Conservation (phyloP, 257 asterid species). For the Solanum virginianum region DNA sequence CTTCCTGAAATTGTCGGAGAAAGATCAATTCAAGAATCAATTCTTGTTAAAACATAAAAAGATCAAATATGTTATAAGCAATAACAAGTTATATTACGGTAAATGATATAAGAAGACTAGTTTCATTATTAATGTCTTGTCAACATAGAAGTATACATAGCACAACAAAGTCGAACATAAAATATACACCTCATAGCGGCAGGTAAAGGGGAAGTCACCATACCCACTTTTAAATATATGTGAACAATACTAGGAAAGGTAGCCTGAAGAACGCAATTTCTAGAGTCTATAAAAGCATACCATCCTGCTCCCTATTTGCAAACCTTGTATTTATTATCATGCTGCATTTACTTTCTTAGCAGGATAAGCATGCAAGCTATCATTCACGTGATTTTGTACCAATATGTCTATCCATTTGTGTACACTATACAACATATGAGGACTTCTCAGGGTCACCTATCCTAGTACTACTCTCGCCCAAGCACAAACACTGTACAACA, state of each 20-base stretch:
- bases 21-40: not conserved
- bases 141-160: not conserved
- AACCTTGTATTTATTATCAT: not conserved
- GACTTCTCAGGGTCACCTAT: not conserved
- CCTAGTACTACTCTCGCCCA: not conserved
- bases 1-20: conserved; percentile 45
- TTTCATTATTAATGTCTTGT: not conserved
- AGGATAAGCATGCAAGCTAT: not conserved
- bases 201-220: not conserved
- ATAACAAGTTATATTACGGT: not conserved
- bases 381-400: not conserved
- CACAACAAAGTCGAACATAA: not conserved
- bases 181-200: not conserved
- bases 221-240: not conserved
- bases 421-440: not conserved
- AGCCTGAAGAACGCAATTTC: not conserved
- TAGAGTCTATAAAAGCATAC: not conserved
- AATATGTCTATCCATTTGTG: not conserved
- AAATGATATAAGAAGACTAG: not conserved
- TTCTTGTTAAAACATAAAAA: not conserved
- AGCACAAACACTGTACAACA: not conserved
- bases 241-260: not conserved
- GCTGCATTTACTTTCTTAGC: not conserved
- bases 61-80: not conserved
- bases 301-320: not conserved